Conservation (phyloP, 2,329 filamentous ascomycete species). For the Pyricularia pennisetigena region DNA sequence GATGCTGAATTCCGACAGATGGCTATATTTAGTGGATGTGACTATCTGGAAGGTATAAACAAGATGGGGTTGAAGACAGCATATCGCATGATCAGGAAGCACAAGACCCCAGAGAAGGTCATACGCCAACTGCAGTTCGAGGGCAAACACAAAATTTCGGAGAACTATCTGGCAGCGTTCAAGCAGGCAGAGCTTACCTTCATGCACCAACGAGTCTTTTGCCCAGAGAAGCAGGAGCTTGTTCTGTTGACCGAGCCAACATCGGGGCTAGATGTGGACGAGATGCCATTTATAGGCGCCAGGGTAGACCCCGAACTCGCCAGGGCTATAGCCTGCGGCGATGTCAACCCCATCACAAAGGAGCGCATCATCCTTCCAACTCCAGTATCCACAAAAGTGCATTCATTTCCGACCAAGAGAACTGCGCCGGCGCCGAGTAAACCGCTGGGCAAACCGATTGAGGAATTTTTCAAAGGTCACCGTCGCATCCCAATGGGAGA, state of each 20-base stretch:
- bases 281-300: conserved; percentile 74
- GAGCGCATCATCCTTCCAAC: conserved; percentile 37
- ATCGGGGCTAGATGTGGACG: conserved; percentile 50
- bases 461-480: conserved; percentile 41
- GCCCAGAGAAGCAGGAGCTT: conserved; percentile 58
- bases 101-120: conserved; percentile 77
- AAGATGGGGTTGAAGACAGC: conserved; percentile 90
- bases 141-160: conserved; percentile 70
- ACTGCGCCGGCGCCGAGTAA: conserved; percentile 15
- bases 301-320: conserved; percentile 62
- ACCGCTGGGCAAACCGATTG: conserved; percentile 37
- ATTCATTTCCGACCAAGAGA: neutral
- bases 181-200: conserved; percentile 86
- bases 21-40: conserved; percentile 94
- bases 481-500: conserved; percentile 47
- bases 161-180: conserved; percentile 73
- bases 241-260: conserved; percentile 66
- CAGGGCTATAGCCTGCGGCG: conserved; percentile 64
- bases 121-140: conserved; percentile 81
- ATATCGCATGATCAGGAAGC: conserved; percentile 78
- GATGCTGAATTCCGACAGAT: conserved; percentile 87
- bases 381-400: neutral
- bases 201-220: conserved; percentile 89
- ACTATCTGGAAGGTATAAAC: conserved; percentile 81
- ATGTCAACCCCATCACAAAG: conserved; percentile 87